These are phyloP conservation scores for Besnoitia besnoiti DNA, from an alignment of 169 alveolate genomes.

Conservation along the genomic window DNA sequence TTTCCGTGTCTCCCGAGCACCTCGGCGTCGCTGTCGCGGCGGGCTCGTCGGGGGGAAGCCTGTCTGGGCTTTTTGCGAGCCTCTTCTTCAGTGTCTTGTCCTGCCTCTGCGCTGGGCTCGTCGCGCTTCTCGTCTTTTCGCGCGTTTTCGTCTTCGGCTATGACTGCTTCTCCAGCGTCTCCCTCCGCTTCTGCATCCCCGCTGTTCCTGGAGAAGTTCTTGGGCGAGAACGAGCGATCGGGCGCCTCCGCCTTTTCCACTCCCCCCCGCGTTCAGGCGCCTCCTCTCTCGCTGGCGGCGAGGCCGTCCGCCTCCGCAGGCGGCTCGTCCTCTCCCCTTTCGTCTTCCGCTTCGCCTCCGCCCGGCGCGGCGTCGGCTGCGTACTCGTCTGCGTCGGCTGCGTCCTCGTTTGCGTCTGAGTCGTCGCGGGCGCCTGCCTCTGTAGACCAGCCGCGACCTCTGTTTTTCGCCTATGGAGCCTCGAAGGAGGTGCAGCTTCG, in stretches of 20 bases:
- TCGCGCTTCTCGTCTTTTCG: not conserved
- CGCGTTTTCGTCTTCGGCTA: not conserved
- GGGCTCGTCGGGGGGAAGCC: not conserved
- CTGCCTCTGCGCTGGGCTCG: not conserved
- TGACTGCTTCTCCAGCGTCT: too few species aligned
- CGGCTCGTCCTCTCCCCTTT: too few species aligned
- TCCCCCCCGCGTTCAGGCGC: not conserved
- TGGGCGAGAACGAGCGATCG: not conserved
- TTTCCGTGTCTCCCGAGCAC: not conserved
- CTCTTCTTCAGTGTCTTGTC: not conserved
- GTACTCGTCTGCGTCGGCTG: not conserved
- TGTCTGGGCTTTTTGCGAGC: not conserved
- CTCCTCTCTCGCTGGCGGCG: too few species aligned
- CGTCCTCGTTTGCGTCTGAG: not conserved
- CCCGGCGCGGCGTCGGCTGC: not conserved
- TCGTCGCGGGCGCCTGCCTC: not conserved
- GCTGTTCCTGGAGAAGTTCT: not conserved
- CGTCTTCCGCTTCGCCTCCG: not conserved
- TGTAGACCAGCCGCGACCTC: not conserved
- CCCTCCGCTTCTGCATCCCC: too few species aligned
- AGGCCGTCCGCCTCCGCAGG: too few species aligned
- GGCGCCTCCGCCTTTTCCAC: not conserved
- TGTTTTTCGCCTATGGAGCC: not conserved
- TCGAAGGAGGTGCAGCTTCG: not conserved
- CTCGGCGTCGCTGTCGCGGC: not conserved